Evolutionary conservation across 108 stramenopile species (phyloP), one percentile per base, ranked within the genome.

Genomic region (Skeletonema potamos): DNA sequence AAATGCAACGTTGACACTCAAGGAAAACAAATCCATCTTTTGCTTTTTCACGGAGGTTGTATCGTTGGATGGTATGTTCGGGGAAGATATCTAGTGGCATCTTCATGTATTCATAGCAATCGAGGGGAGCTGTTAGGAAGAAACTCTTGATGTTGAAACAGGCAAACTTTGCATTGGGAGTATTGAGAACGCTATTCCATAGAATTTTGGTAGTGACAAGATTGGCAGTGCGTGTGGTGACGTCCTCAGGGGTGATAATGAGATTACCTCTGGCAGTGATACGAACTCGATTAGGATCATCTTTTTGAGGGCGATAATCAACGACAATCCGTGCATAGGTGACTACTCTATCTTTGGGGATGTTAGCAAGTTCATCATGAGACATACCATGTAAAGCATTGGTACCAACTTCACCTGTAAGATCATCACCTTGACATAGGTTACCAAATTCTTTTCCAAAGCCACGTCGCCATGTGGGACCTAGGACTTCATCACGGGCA

Each of bases 101-200:
- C 1, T 68, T 56, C 67, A 84, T 84, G 70, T 81, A 81, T 34
- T 84, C 73, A 56, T 22, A 64, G 9, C 41, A 11, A 15, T 64
- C 59, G 70, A 82, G 60, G 1, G 62, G 62, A 6, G 80, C 71
- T 61, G 17, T 28, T 0, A 85, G 68, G 56, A 72, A 85, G 39
- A 82, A 85, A 58, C 77, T 68, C 32, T 78, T 85, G 65, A 85
- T 15, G 37, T 79, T 74, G 18, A 64, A 17, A 30, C 61, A 58
- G 41, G 73, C 51, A 68, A 39, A 70, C 11, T 57, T 58, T 15
- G 79, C 84, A 13, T 26, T 26, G 1, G 44, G 51, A 2, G 65
- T 78, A 63, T 51, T 64, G 56, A 84, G 26, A 67, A 73, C 60
- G 43, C 75, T 81, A 64, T 84, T 84, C 71, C 81, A n/a, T 0